A percentile compares a stretch with the other conserved stretches of the same genome.
Evolutionary conservation across 2,329 filamentous ascomycete genomes (phyloP).

Genomic region (Hypoxylon sp.): DNA sequence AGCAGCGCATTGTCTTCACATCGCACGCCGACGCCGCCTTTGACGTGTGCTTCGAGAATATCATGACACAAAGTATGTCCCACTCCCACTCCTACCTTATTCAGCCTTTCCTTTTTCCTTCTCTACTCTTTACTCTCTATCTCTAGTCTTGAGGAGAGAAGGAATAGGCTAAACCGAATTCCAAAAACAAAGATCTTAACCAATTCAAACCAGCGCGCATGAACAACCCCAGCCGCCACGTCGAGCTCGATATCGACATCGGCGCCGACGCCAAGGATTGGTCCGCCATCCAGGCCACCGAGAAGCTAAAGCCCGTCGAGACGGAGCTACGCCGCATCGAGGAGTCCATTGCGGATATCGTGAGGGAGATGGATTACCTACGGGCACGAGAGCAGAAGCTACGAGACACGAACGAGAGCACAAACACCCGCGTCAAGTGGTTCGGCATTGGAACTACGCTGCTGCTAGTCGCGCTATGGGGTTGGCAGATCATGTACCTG

Average conservation of each 20-base stretch:
- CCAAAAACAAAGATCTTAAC: conserved; percentile 45
- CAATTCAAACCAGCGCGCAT: conserved; percentile 52
- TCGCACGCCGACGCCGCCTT: conserved; percentile 92
- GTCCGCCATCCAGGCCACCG: conserved; percentile 93
- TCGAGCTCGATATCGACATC: conserved; percentile 96
- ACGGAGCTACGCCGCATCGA: conserved; percentile 93
- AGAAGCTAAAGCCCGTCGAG: conserved; percentile 98
- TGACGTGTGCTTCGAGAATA: conserved; percentile 96
- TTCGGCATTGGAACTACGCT: conserved; percentile 96
- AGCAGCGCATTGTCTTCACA: conserved; percentile 94
- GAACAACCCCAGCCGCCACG: conserved; percentile 72
- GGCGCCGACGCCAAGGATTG: conserved; percentile 98
- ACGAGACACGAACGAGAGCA: conserved; percentile 99
- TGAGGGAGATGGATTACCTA: conserved; percentile 96
- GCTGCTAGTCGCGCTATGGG: conserved; percentile 88
- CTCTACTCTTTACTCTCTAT: conserved; percentile 22
- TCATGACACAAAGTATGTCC: conserved; percentile 77
- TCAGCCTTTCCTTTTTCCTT: conserved; percentile 24
- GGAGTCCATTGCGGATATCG: conserved; percentile 90
- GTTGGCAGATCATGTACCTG: conserved; percentile 98
- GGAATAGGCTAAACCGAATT: conserved; percentile 35
- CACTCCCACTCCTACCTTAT: neutral
- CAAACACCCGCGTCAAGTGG: conserved; percentile 98
- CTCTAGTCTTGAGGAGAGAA: conserved; percentile 15
- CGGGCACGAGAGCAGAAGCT: conserved; percentile 91